These are phyloP conservation scores for Syzygium malaccense DNA, from an alignment of 441 rosid species.

Conservation along the genomic window DNA sequence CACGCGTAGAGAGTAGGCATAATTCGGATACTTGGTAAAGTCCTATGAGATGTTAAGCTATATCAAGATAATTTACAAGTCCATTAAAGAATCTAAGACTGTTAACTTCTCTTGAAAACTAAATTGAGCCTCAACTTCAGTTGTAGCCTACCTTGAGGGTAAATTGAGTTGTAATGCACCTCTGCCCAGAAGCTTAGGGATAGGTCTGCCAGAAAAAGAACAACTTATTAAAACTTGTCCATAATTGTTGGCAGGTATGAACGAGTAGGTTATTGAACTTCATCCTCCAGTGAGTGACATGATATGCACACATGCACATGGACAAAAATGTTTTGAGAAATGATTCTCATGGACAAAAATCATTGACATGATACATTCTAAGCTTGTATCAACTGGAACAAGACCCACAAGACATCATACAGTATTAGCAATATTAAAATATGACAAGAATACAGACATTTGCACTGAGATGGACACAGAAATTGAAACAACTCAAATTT, in stretches of 20 bases:
- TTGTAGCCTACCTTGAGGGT: conserved; percentile 33
- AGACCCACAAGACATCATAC: not conserved
- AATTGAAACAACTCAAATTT: not conserved
- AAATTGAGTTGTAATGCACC: conserved; percentile 72
- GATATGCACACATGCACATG: not conserved
- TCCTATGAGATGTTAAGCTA: not conserved
- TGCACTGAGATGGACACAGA: not conserved
- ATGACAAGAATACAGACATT: not conserved
- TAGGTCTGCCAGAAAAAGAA: conserved; percentile 29
- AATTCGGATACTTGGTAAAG: not conserved
- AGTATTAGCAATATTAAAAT: not conserved
- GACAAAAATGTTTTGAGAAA: not conserved
- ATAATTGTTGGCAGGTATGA: not conserved
- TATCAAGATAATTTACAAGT: not conserved
- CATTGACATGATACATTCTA: too few relatives aligned
- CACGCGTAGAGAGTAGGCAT: not conserved
- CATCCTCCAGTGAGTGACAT: not conserved
- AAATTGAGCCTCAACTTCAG: not conserved
- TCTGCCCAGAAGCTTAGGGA: conserved; percentile 78
- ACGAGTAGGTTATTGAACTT: not conserved
- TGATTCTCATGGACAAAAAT: not conserved
- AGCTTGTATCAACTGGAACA: not conserved
- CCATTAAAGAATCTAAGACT: not conserved
- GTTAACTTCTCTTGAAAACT: not conserved
- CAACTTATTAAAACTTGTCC: not conserved